These are phyloP conservation scores for Geotrichum citri-aurantii DNA, from an alignment of 1,139 yeast species.

Conservation along the genomic window DNA sequence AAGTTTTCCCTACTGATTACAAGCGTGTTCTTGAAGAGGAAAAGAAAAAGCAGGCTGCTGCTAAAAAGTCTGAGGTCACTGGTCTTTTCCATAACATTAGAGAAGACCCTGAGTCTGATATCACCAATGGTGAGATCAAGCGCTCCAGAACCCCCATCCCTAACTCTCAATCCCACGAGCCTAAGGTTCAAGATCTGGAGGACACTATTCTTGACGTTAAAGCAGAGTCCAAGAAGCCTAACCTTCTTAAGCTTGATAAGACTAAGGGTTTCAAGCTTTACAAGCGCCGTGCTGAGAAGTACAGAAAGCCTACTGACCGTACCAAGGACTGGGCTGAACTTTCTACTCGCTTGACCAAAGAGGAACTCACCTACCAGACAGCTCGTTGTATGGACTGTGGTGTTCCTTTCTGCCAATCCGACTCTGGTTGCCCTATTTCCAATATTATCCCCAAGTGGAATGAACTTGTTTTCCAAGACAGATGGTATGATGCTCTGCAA, in stretches of 20 bases:
- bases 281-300: slow-evolving; percentile 80
- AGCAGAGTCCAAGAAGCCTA: slow-evolving; percentile 57
- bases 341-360: slow-evolving; percentile 72
- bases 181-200: slow-evolving; percentile 82
- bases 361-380: slow-evolving; percentile 83
- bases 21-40: slow-evolving; percentile 83
- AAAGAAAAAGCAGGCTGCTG: slow-evolving; percentile 59
- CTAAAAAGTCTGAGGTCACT: slow-evolving; percentile 46
- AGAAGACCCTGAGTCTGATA: slow-evolving; percentile 80
- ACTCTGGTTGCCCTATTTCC: slow-evolving; percentile 96
- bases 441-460: slow-evolving; percentile 98
- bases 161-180: slow-evolving; percentile 51
- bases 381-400: slow-evolving; percentile 99
- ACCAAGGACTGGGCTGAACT: slow-evolving; percentile 91
- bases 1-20: slow-evolving; percentile 89
- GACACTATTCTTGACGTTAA: slow-evolving; percentile 72
- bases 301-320: slow-evolving; percentile 72
- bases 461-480: slow-evolving; percentile 88
- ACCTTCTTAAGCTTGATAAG: slow-evolving; percentile 63
- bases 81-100: slow-evolving; percentile 59
- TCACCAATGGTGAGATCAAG: slow-evolving; percentile 73
- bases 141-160: slow-evolving; percentile 25
- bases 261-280: slow-evolving; percentile 90
- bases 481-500: slow-evolving; percentile 93
- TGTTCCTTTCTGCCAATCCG: slow-evolving; percentile 97